Evolutionary conservation across 192 early-diverging fungal genomes (phyloP).

Genomic region (Linnemannia schmuckeri): DNA sequence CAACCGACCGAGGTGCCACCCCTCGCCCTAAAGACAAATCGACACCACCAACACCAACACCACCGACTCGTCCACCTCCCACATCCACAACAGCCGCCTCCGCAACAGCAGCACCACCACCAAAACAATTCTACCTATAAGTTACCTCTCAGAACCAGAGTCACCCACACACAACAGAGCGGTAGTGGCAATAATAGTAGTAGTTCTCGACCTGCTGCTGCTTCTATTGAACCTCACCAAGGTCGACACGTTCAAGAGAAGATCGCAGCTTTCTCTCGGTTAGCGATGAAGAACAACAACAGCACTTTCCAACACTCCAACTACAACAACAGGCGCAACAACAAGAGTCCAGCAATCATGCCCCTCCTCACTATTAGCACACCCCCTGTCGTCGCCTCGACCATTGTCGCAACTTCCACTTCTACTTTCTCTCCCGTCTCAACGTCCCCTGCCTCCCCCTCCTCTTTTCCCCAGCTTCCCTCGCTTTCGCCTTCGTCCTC

Average conservation of each 20-base stretch:
- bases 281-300: conserved; percentile 23
- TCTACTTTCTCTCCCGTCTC: background rate
- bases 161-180: too few relatives aligned
- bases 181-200: background rate
- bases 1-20: too few relatives aligned
- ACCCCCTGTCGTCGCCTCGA: background rate
- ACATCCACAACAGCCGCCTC: background rate
- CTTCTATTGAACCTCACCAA: conserved; percentile 1
- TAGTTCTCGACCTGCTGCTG: background rate
- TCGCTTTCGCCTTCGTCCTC: conserved; percentile 14
- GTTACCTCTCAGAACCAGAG: background rate
- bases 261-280: conserved; percentile 32
- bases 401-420: background rate
- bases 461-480: background rate
- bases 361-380: conserved; percentile 31
- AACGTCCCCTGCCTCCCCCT: background rate
- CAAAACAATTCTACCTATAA: background rate
- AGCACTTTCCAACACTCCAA: conserved; percentile 1
- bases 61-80: background rate
- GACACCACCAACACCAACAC: background rate
- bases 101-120: background rate
- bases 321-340: conserved; percentile 5
- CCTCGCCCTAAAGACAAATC: background rate
- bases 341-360: conserved; percentile 9
- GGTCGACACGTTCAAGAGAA: conserved; percentile 36